Evolutionary conservation across 805 yeast genomes (phyloP).

Genomic region (Starmerella bombicola): DNA sequence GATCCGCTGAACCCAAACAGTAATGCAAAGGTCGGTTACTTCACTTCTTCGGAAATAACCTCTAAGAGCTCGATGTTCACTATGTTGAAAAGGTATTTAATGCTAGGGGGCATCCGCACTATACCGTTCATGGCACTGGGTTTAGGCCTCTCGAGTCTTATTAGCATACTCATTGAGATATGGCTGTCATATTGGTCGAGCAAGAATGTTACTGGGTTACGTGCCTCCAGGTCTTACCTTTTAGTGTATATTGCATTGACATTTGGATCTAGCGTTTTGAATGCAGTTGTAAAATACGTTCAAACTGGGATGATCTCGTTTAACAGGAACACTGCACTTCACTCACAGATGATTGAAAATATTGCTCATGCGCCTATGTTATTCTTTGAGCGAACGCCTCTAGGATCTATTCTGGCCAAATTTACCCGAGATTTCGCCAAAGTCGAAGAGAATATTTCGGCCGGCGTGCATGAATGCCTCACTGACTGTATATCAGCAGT

Average conservation of each 20-base stretch:
- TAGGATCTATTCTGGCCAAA: conserved; percentile 79
- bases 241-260: conserved; percentile 13
- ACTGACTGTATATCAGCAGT: neutral
- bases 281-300: conserved; percentile 8
- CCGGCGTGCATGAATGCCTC: neutral
- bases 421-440: conserved; percentile 80
- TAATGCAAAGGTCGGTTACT: neutral
- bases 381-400: conserved; percentile 87
- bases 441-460: conserved; percentile 54
- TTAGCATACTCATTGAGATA: conserved; percentile 10
- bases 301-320: conserved; percentile 15
- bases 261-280: conserved; percentile 4
- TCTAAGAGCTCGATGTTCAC: neutral
- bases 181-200: conserved; percentile 22
- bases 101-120: neutral
- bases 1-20: neutral
- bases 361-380: conserved; percentile 84
- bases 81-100: neutral
- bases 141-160: conserved; percentile 2
- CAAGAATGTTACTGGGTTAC: conserved; percentile 14
- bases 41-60: neutral
- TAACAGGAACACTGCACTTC: conserved; percentile 26
- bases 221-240: conserved; percentile 15
- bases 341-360: conserved; percentile 54
- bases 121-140: neutral